phyloP scores from a whole-genome alignment of 257 asterid species.

The Echites panduratus region DNA sequence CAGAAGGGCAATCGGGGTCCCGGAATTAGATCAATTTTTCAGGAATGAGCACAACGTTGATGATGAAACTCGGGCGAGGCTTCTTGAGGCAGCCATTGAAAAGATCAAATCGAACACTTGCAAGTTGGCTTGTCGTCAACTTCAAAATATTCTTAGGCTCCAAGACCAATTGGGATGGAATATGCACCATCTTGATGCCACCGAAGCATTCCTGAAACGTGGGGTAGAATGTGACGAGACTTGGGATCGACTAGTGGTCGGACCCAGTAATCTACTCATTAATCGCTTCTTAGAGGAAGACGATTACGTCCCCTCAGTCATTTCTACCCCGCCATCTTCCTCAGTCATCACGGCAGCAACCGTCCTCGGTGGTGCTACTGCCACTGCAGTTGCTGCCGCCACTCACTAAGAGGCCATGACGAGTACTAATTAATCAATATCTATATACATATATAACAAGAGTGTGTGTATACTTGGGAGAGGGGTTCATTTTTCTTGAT shows the following conservation, averaged over 20 bases:
- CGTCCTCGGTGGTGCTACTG: too few species aligned
- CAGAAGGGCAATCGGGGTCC: conserved; percentile 69
- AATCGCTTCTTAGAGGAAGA: conserved; percentile 35
- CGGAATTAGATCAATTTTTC: conserved; percentile 57
- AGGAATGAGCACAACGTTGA: conserved; percentile 20
- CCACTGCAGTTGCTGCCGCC: conserved; percentile 49
- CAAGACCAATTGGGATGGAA: conserved; percentile 39
- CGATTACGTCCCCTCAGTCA: conserved; percentile 19
- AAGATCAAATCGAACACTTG: conserved; percentile 56
- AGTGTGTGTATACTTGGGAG: background rate
- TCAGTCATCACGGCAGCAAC: conserved; percentile 24
- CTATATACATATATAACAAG: background rate
- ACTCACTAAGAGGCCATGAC: conserved; percentile 19
- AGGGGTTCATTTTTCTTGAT: background rate
- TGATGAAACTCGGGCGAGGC: conserved; percentile 2
- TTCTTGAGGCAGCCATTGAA: conserved; percentile 43
- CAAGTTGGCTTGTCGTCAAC: conserved; percentile 44
- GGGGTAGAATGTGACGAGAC: conserved; percentile 43
- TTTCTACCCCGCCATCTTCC: conserved; percentile 23
- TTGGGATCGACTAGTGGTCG: conserved; percentile 56
- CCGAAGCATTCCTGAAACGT: conserved; percentile 52
- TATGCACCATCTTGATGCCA: conserved; percentile 58
- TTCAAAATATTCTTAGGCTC: conserved; percentile 47
- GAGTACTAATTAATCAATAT: background rate
- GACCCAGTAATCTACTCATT: conserved; percentile 43